Conservation (phyloP, 2,329 filamentous ascomycete genomes). For the Knoxdaviesia capensis region DNA sequence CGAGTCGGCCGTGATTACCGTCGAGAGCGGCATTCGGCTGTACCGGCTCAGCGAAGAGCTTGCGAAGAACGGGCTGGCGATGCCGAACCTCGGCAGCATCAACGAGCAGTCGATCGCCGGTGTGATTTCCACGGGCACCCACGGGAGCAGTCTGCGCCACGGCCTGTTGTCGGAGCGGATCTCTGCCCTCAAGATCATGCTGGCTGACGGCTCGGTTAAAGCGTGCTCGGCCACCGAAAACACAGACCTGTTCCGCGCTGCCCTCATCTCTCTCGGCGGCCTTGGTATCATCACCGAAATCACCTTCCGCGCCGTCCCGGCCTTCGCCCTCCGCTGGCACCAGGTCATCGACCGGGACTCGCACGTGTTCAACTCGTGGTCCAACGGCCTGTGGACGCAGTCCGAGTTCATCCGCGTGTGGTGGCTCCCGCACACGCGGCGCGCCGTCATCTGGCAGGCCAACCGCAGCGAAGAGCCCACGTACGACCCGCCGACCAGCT, state of each 20-base stretch:
- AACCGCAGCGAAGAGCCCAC: constrained; percentile 48
- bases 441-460: constrained; percentile 81
- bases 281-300: constrained; percentile 83
- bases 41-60: constrained; percentile 53
- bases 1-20: constrained; percentile 45
- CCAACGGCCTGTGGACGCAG: constrained; percentile 55
- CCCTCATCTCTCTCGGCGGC: constrained; percentile 70
- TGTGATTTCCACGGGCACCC: constrained; percentile 80
- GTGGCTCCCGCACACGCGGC: constrained; percentile 89
- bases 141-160: constrained; percentile 70
- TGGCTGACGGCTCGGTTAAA: constrained; percentile 58
- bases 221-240: constrained; percentile 51
- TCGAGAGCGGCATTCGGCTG: constrained; percentile 79
- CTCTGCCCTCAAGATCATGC: constrained; percentile 53
- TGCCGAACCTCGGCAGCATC: constrained; percentile 88
- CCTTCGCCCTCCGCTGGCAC: constrained; percentile 71
- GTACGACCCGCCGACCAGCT: constrained; percentile 41
- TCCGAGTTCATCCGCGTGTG: constrained; percentile 85
- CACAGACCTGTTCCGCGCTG: constrained; percentile 67
- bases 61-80: constrained; percentile 55
- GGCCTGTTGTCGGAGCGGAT: constrained; percentile 71
- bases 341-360: constrained; percentile 57
- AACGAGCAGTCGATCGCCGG: constrained; percentile 86
- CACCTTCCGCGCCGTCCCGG: constrained; percentile 60
- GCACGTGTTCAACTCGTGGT: constrained; percentile 52